phyloP scores from a whole-genome alignment of 805 yeast species.

The Komagataella ulmi region DNA sequence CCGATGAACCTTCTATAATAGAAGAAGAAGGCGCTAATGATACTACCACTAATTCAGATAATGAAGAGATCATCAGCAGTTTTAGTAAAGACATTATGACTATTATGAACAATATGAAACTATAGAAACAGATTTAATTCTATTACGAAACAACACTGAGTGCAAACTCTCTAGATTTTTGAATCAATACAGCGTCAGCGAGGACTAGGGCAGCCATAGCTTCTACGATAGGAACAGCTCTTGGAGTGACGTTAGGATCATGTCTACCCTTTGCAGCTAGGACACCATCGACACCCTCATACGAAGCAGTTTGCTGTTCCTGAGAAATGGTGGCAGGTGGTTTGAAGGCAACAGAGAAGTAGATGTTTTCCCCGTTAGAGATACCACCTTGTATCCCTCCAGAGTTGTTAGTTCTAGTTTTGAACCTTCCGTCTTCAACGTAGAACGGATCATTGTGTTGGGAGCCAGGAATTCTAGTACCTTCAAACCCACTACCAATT shows the following conservation, averaged over 20 bases:
- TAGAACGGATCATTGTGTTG: conserved; percentile 84
- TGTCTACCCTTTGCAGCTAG: conserved; percentile 96
- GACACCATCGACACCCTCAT: conserved; percentile 79
- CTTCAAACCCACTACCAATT: conserved; percentile 91
- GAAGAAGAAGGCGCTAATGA: not conserved
- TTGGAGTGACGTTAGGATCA: conserved; percentile 96
- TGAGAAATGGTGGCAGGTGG: conserved; percentile 96
- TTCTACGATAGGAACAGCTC: conserved; percentile 97
- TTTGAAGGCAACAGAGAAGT: conserved; percentile 92
- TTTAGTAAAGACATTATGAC: not conserved
- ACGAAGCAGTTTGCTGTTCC: conserved; percentile 79
- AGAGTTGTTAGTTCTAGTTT: conserved; percentile 82
- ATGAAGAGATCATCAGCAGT: not conserved
- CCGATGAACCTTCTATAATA: not conserved
- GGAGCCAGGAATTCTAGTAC: conserved; percentile 84
- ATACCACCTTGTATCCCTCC: conserved; percentile 99
- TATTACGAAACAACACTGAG: conserved; percentile 16
- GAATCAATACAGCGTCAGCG: conserved; percentile 77
- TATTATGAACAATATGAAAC: not conserved
- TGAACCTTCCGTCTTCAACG: conserved; percentile 49
- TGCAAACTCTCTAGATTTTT: conserved; percentile 67
- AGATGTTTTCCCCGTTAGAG: conserved; percentile 89
- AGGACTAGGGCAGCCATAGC: conserved; percentile 95
- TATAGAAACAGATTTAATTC: not conserved
- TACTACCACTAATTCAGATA: not conserved